Evolutionary conservation across 805 yeast species (phyloP).

Genomic region (Blastobotrys robertii): DNA sequence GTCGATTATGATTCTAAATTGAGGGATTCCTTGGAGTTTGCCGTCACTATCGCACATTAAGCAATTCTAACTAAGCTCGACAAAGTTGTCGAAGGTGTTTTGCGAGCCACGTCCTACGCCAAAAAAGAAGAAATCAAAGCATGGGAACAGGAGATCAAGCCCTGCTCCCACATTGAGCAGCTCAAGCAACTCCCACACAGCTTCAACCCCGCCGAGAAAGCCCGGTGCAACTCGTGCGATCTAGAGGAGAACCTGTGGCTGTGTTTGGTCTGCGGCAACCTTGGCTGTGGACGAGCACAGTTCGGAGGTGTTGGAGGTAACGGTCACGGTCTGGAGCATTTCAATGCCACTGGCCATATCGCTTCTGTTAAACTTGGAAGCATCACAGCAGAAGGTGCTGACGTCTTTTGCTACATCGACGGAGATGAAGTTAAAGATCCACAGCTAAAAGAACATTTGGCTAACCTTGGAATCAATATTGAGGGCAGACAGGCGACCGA

Average conservation of each 20-base stretch:
- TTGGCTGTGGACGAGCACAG: slow-evolving; percentile 93
- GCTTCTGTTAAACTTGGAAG: slow-evolving; percentile 90
- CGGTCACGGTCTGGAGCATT: slow-evolving; percentile 80
- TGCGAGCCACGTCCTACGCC: slow-evolving; percentile 49
- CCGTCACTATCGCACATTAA: too few species aligned
- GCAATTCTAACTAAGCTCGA: slow-evolving; percentile 21
- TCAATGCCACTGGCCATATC: slow-evolving; percentile 50
- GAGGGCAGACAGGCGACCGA: slow-evolving; percentile 59
- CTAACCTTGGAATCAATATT: slow-evolving; percentile 58
- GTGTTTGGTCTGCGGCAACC: slow-evolving; percentile 80
- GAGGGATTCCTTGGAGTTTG: too few species aligned
- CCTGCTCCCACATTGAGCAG: slow-evolving; percentile 69
- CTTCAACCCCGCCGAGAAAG: slow-evolving; percentile 5
- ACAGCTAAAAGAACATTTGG: slow-evolving; percentile 37
- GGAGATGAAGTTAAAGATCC: slow-evolving; percentile 83
- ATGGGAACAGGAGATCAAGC: slow-evolving; percentile 81
- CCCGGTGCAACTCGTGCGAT: slow-evolving; percentile 31
- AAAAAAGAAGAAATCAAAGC: slow-evolving; percentile 64
- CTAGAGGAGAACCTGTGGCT: slow-evolving; percentile 80
- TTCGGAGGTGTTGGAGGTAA: slow-evolving; percentile 93
- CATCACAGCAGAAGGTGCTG: slow-evolving; percentile 62
- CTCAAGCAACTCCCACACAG: slow-evolving; percentile 32
- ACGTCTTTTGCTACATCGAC: slow-evolving; percentile 81
- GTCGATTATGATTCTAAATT: too few species aligned
- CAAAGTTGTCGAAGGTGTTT: slow-evolving; percentile 34